Percentiles rank a stretch among this genome's conserved stretches.
Evolutionary conservation across 163 green algal species (phyloP).

Genomic region (Volvox carteri): DNA sequence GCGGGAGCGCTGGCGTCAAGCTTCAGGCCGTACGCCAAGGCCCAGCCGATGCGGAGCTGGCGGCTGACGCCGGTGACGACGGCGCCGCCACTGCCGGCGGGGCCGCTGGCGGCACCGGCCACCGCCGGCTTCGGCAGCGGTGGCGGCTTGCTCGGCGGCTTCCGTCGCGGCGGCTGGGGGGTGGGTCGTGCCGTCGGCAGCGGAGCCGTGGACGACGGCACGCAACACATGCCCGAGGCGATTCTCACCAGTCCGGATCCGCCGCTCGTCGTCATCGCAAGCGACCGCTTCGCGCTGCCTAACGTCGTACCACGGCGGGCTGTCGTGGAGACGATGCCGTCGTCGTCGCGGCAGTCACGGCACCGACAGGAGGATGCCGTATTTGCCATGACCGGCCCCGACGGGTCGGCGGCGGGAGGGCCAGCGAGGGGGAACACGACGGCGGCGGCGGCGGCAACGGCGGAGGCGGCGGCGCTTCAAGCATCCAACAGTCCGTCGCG

Average conservation of each 20-base stretch:
- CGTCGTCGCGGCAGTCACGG: neutral
- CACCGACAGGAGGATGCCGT: neutral
- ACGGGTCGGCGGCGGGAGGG: neutral
- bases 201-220: neutral
- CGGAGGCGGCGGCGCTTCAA: neutral
- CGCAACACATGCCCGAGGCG: neutral
- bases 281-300: conserved; percentile 32
- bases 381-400: neutral
- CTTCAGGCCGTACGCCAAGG: conserved; percentile 43
- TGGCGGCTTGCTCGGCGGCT: neutral
- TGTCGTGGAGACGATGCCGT: neutral
- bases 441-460: neutral
- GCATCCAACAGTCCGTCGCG: neutral
- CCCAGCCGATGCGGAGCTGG: conserved; percentile 34
- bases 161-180: neutral
- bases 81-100: neutral
- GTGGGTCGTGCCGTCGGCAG: no score
- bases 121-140: neutral
- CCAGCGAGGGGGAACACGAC: neutral
- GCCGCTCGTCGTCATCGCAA: neutral
- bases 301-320: neutral
- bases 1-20: conserved; percentile 14
- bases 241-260: conserved; percentile 3
- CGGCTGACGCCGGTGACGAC: conserved; percentile 22
- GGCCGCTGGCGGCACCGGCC: neutral